Base-by-base conservation (phyloP, 192 early-diverging fungal genomes). In the Gryganskiella cystojenkinii region DNA sequence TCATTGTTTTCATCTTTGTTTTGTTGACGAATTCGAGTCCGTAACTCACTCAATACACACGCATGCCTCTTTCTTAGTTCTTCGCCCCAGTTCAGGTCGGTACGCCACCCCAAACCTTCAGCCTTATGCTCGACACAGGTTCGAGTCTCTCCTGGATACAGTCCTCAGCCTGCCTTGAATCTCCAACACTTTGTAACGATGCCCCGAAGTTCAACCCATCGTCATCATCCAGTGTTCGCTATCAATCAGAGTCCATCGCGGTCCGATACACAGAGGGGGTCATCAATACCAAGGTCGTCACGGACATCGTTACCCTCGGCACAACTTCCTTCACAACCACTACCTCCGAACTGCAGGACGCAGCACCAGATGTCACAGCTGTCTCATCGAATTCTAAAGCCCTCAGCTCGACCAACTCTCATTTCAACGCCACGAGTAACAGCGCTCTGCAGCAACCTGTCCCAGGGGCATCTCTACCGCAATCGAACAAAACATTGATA, bases 141-240 rank as follows among this genome's bases (percentile, higher is more conserved):
- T 73, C 71, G 27, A 73, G 71, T 60, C 56, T 73, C 10, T 73
- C 71, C 28, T 73, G 71, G 71, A 65, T 73, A 17, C 71, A 73
- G 28, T 53, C 62, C 13, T 31, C 44, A 24, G 40, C n/a, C 37
- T 73, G 71, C 20, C 27, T 28, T 14, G 24, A 28, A 25, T 24
- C 9, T 4, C 45, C 56, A 0, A 25, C 47, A 8, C n/a, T 52
- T 4, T 73, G 71, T 42, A 73, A 73, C 30, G 10, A 17, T 9
- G n/a, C 71, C 22, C 56, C 62, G 10, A 73, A 73, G 30, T 73
- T 73, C 62, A 50, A 73, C 30, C 24, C 63, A 3, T 43, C 56
- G 8, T 24, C 31, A 0, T 73, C 71, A 3, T 59, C 71, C 20
- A 65, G 55, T 19, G 15, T 73, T 3, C 33, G 27, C 0, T 52